A percentile compares a stretch with the other conserved stretches of the same genome.
Evolutionary conservation across 2,329 filamentous ascomycete genomes (phyloP).

Genomic region (Leptographium lundbergii): DNA sequence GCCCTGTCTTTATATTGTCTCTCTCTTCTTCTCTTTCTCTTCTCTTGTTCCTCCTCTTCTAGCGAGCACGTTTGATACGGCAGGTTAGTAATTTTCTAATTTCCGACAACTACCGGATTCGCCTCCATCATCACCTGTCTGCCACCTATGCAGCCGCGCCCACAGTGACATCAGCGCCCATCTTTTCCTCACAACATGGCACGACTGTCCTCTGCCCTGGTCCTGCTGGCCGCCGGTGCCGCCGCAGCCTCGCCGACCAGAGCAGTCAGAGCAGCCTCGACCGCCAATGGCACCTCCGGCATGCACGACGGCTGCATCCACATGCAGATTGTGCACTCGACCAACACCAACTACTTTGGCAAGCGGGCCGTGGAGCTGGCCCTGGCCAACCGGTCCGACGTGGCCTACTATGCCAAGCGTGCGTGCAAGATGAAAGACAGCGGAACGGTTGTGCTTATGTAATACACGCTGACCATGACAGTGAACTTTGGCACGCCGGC

Average conservation of each 20-base stretch:
- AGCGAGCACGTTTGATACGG: slow-evolving; percentile 8
- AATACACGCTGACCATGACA: slow-evolving; percentile 7
- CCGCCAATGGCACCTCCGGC: not conserved
- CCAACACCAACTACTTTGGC: slow-evolving; percentile 25
- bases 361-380: slow-evolving; percentile 30
- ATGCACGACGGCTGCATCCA: slow-evolving; percentile 22
- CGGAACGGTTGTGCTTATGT: no score
- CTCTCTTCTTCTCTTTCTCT: not conserved
- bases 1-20: not conserved
- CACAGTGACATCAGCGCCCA: not conserved
- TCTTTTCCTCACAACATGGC: not conserved
- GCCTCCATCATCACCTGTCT: not conserved
- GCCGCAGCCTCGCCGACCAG: not conserved
- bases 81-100: not conserved
- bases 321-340: slow-evolving; percentile 30
- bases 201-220: not conserved
- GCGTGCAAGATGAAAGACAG: slow-evolving; percentile 1
- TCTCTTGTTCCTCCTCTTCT: not conserved
- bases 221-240: not conserved
- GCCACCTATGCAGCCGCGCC: not conserved
- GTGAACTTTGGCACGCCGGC: slow-evolving; percentile 41
- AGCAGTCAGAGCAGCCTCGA: no score
- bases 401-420: slow-evolving; percentile 41
- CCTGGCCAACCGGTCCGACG: slow-evolving; percentile 37
- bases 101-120: not conserved